Evolutionary conservation across 768 basidiomycete species (phyloP).

Genomic region (Phylloporus sp.): DNA sequence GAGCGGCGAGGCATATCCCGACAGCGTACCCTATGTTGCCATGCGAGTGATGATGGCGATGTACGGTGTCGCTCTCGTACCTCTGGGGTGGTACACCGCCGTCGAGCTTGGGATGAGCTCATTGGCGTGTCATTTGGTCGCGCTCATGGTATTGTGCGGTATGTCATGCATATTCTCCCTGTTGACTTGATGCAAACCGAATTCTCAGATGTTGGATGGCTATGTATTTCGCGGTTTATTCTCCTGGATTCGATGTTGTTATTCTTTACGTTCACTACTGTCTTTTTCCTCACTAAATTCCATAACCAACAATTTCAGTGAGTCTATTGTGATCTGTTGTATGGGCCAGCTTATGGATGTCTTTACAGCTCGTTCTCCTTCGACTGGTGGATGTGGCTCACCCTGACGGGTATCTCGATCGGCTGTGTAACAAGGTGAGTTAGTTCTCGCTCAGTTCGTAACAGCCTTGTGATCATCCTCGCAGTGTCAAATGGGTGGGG

Average conservation of each 20-base stretch:
- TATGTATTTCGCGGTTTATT: slow-evolving; percentile 95
- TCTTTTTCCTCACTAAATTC: slow-evolving; percentile 92
- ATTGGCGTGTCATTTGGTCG: slow-evolving; percentile 86
- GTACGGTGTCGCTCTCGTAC: slow-evolving; percentile 94
- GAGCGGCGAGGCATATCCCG: slow-evolving; percentile 81
- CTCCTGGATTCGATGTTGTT: slow-evolving; percentile 98
- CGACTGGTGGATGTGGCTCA: slow-evolving; percentile 97
- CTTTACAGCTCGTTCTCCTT: slow-evolving; percentile 74
- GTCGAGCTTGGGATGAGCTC: slow-evolving; percentile 89
- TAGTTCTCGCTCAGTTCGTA: neutral
- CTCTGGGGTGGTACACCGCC: slow-evolving; percentile 94
- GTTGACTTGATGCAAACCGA: neutral
- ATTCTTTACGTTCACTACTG: slow-evolving; percentile 96
- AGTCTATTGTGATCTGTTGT: slow-evolving; percentile 26
- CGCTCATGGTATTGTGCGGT: slow-evolving; percentile 93
- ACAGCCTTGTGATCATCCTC: neutral
- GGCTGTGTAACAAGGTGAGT: slow-evolving; percentile 87
- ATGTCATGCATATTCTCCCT: slow-evolving; percentile 23
- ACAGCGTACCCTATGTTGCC: slow-evolving; percentile 81
- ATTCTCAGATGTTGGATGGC: slow-evolving; percentile 86
- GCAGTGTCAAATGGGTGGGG: slow-evolving; percentile 93
- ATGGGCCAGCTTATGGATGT: neutral
- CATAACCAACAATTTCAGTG: slow-evolving; percentile 95
- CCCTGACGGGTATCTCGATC: slow-evolving; percentile 90
- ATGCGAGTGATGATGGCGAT: slow-evolving; percentile 94